Base-by-base conservation (phyloP, 495 filamentous ascomycete genomes). In the Penicillium daleae region DNA sequence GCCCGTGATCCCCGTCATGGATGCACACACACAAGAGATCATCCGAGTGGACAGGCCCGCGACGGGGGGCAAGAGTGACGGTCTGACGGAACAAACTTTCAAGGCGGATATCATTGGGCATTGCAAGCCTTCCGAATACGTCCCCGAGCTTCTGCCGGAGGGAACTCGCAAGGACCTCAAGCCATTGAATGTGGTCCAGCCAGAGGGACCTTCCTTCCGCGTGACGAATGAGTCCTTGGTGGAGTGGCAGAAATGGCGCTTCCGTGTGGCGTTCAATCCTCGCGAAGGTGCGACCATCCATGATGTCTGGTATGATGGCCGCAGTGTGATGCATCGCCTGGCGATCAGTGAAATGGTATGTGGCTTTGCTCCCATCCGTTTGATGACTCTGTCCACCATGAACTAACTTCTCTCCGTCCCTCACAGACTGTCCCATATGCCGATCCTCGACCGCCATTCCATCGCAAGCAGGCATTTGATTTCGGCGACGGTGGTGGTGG, bases 161-260 rank as follows among this genome's bases (percentile, higher is more conserved):
- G 77, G 82, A 9, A 82, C 92, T n/a, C 72, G 82, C 37, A 84
- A 83, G 70, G 85, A 92, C 69, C 74, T 95, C 40, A 95, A 94
- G 74, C 91, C 92, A 3, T 75, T 94, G 61, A 89, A 89, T 33
- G 86, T 96, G 0, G 75, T 88, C 13, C 92, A 96, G 68, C 91
- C 92, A 0, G 85, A 94, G 56, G 92, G 92, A 2, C 86, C 87
- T 6, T 92, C 89, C 5, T 96, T 96, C 78, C 74, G 65, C 9
- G 78, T 81, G 21, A 76, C 75, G 1, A 74, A 80, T 17, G 84
- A 85, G 35, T 80, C 82, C 26, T 74, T 82, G 37, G 78, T 84
- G 8, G 78, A 80, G 44, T 90, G 88, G 88, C 88, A 90, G 72
- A 89, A 89, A 64, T 90, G 88, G 88, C 76, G 80, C 4, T 88